Conservation (phyloP, 345 rosid species). For the Rhodamnia rubescens region DNA sequence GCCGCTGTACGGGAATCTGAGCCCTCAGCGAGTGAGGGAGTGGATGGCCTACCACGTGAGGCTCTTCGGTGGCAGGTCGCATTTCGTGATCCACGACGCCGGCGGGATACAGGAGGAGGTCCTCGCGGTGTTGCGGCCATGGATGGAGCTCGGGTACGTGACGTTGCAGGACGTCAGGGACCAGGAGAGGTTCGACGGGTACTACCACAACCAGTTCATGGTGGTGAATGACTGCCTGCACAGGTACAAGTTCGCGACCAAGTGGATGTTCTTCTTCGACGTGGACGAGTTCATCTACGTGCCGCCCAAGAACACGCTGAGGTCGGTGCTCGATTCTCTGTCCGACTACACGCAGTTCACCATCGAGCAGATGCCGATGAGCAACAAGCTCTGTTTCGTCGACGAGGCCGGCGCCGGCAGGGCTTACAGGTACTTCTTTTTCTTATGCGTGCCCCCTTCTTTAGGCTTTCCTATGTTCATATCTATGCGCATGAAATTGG, state of each 20-base stretch:
- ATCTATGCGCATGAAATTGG: not conserved
- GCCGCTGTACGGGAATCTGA: slow-evolving; percentile 58
- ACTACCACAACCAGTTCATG: slow-evolving; percentile 91
- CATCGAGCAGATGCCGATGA: slow-evolving; percentile 83
- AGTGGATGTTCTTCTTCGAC: slow-evolving; percentile 94
- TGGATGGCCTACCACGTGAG: slow-evolving; percentile 83
- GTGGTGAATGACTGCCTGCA: slow-evolving; percentile 89
- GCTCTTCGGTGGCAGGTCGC: slow-evolving; percentile 61
- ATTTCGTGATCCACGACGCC: slow-evolving; percentile 82
- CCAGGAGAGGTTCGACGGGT: slow-evolving; percentile 90
- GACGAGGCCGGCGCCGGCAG: slow-evolving; percentile 39
- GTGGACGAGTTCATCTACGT: slow-evolving; percentile 71
- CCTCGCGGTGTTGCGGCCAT: slow-evolving; percentile 62
- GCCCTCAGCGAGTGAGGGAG: slow-evolving; percentile 77
- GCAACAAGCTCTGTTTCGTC: slow-evolving; percentile 48
- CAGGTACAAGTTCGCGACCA: slow-evolving; percentile 56
- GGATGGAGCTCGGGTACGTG: slow-evolving; percentile 86
- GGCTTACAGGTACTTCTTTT: slow-evolving; percentile 46
- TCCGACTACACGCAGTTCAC: slow-evolving; percentile 56
- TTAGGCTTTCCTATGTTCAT: not conserved
- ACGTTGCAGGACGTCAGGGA: slow-evolving; percentile 69
- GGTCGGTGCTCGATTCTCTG: slow-evolving; percentile 53
- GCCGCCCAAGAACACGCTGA: slow-evolving; percentile 38
- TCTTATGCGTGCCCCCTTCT: not conserved
- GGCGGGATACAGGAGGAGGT: slow-evolving; percentile 77